Percentiles rank a stretch among this genome's conserved stretches.
Evolutionary conservation across 1,284 basidiomycete species (phyloP).

Genomic region (Puccinia polysora): DNA sequence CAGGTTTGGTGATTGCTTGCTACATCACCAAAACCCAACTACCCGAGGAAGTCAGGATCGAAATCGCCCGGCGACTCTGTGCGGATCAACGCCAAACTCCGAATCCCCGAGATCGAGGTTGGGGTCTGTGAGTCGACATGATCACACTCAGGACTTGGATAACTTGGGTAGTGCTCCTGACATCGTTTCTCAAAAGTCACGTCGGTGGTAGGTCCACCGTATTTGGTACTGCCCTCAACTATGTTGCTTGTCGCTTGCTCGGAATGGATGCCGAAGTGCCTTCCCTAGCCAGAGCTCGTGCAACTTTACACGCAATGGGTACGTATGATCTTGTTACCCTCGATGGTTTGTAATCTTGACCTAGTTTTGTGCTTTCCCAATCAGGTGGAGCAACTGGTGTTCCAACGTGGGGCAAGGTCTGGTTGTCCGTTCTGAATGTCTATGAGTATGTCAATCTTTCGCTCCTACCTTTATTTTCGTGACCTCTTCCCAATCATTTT

Average conservation of each 20-base stretch:
- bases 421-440: conserved; percentile 85
- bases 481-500: background rate
- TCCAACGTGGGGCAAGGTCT: conserved; percentile 96
- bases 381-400: conserved; percentile 76
- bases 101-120: conserved; percentile 71
- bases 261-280: conserved; percentile 79
- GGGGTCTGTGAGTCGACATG: conserved; percentile 76
- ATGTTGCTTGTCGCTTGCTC: conserved; percentile 75
- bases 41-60: conserved; percentile 25
- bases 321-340: background rate
- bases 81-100: conserved; percentile 60
- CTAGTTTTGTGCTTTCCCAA: no score
- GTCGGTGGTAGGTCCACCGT: conserved; percentile 87
- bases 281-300: conserved; percentile 69
- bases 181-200: conserved; percentile 63
- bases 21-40: conserved; percentile 38
- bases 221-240: conserved; percentile 92
- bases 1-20: conserved; percentile 36
- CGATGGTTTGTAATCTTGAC: no score
- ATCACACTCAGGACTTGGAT: background rate
- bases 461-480: no score
- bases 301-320: conserved; percentile 73
- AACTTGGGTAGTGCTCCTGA: background rate
- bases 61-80: conserved; percentile 57
- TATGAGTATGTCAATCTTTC: conserved; percentile 71